phyloP scores from a whole-genome alignment of 257 asterid species.

The Anisodus acutangulus region DNA sequence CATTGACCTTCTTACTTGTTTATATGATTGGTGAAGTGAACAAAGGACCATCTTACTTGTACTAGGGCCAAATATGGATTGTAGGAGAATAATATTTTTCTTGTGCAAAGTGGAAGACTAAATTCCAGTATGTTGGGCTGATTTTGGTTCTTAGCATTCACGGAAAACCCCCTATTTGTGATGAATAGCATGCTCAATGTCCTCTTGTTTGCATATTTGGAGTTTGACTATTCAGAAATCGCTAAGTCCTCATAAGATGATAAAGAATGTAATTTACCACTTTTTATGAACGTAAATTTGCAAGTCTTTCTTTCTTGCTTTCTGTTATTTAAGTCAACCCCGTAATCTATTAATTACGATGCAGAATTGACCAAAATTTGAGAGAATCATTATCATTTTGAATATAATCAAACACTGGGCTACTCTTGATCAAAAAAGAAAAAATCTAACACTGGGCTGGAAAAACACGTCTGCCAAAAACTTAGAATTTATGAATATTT shows the following conservation, averaged over 20 bases:
- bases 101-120: neutral
- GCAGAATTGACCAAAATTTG: neutral
- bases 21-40: constrained; percentile 14
- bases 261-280: neutral
- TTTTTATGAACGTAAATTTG: neutral
- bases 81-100: constrained; percentile 8
- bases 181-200: neutral
- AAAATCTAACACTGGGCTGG: too few species aligned
- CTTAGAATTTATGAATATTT: neutral
- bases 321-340: neutral
- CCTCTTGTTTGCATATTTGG: neutral
- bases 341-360: neutral
- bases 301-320: constrained; percentile 2
- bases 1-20: constrained; percentile 15
- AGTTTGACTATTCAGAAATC: neutral
- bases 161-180: neutral
- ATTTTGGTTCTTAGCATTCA: constrained; percentile 13
- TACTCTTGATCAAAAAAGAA: too few species aligned
- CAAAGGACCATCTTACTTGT: constrained; percentile 20
- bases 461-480: neutral
- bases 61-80: neutral
- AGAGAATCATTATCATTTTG: constrained; percentile 19
- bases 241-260: neutral
- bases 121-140: neutral
- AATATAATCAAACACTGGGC: neutral